Evolutionary conservation across 1,139 yeast genomes (phyloP).

Genomic region (Sugiyamaella grinbergsii): DNA sequence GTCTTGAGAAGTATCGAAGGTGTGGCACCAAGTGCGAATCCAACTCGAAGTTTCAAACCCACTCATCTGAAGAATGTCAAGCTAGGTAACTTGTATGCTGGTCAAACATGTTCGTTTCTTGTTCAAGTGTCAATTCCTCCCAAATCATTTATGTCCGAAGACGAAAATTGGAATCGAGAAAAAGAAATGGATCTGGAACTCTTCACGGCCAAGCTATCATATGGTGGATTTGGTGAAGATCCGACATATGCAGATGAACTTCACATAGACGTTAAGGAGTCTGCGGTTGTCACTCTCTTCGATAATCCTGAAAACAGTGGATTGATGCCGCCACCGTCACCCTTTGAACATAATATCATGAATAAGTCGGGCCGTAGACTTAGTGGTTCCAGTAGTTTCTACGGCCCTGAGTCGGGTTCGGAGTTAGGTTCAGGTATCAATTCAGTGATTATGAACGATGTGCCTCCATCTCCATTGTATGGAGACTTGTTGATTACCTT

Average conservation of each 20-base stretch:
- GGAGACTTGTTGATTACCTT: constrained; percentile 25
- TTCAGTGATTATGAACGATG: constrained; percentile 13
- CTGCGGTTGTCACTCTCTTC: background rate
- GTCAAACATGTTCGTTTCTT: constrained; percentile 29
- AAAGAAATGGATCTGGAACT: constrained; percentile 9
- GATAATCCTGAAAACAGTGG: constrained; percentile 7
- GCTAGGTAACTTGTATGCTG: constrained; percentile 29
- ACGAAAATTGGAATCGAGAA: constrained; percentile 6
- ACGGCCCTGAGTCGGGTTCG: constrained; percentile 11
- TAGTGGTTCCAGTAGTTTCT: constrained; percentile 11
- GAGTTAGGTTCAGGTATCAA: background rate
- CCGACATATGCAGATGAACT: background rate
- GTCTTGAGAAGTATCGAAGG: constrained; percentile 21
- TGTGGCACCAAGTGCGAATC: constrained; percentile 2
- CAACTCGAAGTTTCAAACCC: constrained; percentile 20
- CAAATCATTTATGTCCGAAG: background rate
- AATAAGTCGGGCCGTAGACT: constrained; percentile 6
- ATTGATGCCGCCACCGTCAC: constrained; percentile 8
- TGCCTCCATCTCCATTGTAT: constrained; percentile 28
- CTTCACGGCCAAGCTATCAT: constrained; percentile 18
- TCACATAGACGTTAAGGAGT: background rate
- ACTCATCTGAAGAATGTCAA: constrained; percentile 20
- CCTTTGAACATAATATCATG: no score
- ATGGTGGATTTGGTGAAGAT: constrained; percentile 22
- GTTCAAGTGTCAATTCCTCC: constrained; percentile 28